A percentile compares a stretch with the other conserved stretches of the same genome.
These are phyloP conservation scores for Syncephalastrum racemosum DNA, from an alignment of 371 early-diverging fungal species.

Conservation along the genomic window DNA sequence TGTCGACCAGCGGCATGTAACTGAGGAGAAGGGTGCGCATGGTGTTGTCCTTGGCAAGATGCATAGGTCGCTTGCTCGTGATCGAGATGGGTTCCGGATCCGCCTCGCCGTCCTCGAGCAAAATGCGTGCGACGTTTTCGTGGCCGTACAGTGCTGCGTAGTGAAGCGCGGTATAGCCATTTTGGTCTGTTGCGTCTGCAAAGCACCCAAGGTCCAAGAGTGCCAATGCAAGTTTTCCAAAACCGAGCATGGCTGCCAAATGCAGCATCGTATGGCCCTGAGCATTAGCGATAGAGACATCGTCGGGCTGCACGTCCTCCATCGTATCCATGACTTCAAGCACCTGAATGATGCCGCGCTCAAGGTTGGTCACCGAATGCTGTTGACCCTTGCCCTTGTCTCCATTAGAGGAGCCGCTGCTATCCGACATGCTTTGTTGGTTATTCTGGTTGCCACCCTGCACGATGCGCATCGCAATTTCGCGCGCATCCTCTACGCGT, in stretches of 20 bases:
- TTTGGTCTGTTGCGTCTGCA: slow-evolving; percentile 30
- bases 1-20: slow-evolving; percentile 14
- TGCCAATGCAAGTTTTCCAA: slow-evolving; percentile 18
- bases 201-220: slow-evolving; percentile 33
- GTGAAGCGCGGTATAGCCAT: slow-evolving; percentile 29
- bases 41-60: slow-evolving; percentile 20
- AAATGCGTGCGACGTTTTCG: slow-evolving; percentile 18
- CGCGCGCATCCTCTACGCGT: slow-evolving; percentile 70
- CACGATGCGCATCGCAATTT: slow-evolving; percentile 77
- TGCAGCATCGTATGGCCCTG: slow-evolving; percentile 51
- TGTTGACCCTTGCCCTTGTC: slow-evolving; percentile 15
- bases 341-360: slow-evolving; percentile 44
- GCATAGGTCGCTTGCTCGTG: slow-evolving; percentile 29
- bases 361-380: slow-evolving; percentile 15
- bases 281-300: slow-evolving; percentile 34
- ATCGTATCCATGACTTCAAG: slow-evolving; percentile 41
- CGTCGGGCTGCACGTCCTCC: slow-evolving; percentile 31
- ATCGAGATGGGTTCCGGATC: slow-evolving; percentile 28
- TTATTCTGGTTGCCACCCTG: slow-evolving; percentile 53
- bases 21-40: slow-evolving; percentile 20
- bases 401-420: slow-evolving; percentile 18
- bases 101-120: slow-evolving; percentile 30
- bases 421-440: slow-evolving; percentile 1
- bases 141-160: slow-evolving; percentile 25
- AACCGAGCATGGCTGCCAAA: slow-evolving; percentile 42